A percentile compares a stretch with the other conserved stretches of the same genome.
Evolutionary conservation across 208 protist genomes (phyloP).

Genomic region (Phytomonas serpens): DNA sequence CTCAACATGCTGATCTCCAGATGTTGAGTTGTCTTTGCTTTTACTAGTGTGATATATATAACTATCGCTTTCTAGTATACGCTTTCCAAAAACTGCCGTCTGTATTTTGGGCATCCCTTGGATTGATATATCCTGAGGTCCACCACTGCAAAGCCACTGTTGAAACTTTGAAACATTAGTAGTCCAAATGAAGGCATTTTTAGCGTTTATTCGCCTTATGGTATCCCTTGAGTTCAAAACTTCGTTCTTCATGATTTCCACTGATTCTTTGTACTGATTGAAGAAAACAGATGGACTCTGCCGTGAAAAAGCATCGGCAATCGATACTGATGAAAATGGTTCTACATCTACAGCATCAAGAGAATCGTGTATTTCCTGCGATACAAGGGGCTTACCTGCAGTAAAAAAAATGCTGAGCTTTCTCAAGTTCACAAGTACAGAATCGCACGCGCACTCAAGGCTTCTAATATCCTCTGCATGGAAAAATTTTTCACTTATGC

Average conservation of each 20-base stretch:
- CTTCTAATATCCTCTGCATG: not conserved
- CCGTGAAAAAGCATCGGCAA: constrained; percentile 9
- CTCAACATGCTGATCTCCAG: not conserved
- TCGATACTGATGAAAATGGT: not conserved
- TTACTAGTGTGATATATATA: not conserved
- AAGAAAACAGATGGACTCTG: constrained; percentile 16
- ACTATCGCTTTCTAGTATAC: not conserved
- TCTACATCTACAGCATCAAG: constrained; percentile 5
- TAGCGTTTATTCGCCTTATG: constrained; percentile 25
- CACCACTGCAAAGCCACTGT: not conserved
- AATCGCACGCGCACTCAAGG: not conserved
- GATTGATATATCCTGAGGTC: not conserved
- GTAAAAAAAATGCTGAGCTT: not conserved
- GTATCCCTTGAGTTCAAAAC: constrained; percentile 26
- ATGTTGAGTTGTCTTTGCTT: not conserved
- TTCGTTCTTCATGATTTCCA: constrained; percentile 18
- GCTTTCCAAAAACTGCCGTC: not conserved
- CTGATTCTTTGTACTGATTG: constrained; percentile 17
- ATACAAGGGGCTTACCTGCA: not conserved
- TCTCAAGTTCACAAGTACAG: constrained; percentile 9
- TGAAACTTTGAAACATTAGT: constrained; percentile 25
- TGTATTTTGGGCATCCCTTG: not conserved
- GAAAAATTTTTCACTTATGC: not conserved
- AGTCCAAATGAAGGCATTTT: constrained; percentile 42
- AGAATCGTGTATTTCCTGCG: not conserved